phyloP scores from a whole-genome alignment of 2,329 filamentous ascomycete species.

The Harringtonia lauricola region DNA sequence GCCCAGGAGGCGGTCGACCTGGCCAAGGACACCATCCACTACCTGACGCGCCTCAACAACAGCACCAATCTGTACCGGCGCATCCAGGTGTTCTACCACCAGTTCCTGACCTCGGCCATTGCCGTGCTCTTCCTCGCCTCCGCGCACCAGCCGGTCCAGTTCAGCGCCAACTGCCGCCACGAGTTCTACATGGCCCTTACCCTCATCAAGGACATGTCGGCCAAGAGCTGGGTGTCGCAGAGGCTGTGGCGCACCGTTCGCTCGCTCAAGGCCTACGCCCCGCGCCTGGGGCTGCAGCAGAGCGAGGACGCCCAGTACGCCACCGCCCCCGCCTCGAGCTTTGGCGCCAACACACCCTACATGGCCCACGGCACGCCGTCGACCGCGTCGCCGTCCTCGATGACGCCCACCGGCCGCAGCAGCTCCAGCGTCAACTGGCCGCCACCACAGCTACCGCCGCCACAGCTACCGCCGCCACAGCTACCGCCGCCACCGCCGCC shows the following conservation, averaged over 20 bases:
- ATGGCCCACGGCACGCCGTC: background rate
- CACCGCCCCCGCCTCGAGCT: constrained; percentile 20
- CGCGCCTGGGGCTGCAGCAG: constrained; percentile 51
- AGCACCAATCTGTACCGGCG: constrained; percentile 60
- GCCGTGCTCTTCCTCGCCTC: constrained; percentile 68
- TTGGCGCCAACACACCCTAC: constrained; percentile 13
- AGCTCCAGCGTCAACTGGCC: background rate
- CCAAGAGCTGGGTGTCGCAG: constrained; percentile 60
- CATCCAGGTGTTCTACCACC: constrained; percentile 69
- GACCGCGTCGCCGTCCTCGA: background rate
- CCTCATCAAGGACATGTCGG: constrained; percentile 60
- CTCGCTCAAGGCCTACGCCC: constrained; percentile 60
- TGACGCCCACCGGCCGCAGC: background rate
- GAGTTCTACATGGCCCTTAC: constrained; percentile 74
- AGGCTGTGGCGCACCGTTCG: constrained; percentile 63
- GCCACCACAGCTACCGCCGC: background rate
- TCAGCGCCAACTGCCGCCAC: constrained; percentile 55
- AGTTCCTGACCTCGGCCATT: constrained; percentile 65
- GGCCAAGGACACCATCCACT: constrained; percentile 65
- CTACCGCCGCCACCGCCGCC: background rate
- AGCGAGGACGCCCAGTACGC: constrained; percentile 39
- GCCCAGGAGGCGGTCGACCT: constrained; percentile 66
- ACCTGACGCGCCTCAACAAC: constrained; percentile 59
- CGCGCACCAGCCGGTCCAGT: constrained; percentile 62
- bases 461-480: background rate